Conservation (phyloP, 2,329 filamentous ascomycete species). For the Cercospora sp. region DNA sequence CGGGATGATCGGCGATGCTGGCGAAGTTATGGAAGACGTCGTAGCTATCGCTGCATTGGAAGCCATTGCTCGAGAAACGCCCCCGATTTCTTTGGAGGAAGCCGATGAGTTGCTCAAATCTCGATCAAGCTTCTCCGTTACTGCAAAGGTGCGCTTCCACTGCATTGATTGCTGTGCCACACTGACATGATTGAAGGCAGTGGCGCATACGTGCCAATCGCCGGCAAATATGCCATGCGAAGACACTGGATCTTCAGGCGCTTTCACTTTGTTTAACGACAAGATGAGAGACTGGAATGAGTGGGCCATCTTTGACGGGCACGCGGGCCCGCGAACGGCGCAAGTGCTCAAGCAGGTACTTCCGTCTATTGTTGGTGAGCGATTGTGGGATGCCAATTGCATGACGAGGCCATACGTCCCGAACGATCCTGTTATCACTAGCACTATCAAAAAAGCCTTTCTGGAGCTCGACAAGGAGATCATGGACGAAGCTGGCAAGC, state of each 20-base stretch:
- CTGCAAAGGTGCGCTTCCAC: conserved; percentile 17
- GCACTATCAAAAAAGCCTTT: conserved; percentile 45
- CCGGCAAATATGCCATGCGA: conserved; percentile 37
- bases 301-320: conserved; percentile 48
- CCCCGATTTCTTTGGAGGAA: conserved; percentile 26
- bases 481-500: conserved; percentile 28
- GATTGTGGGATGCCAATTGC: conserved; percentile 26
- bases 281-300: conserved; percentile 31
- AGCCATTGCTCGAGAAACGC: conserved; percentile 23
- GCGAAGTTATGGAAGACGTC: conserved; percentile 21
- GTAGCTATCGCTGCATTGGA: conserved; percentile 26
- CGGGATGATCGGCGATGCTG: conserved; percentile 12
- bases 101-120: conserved; percentile 28
- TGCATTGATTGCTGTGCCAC: not conserved
- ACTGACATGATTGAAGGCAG: conserved; percentile 14
- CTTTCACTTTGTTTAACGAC: conserved; percentile 29
- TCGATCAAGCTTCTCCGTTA: conserved; percentile 29
- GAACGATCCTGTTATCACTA: conserved; percentile 36
- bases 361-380: conserved; percentile 27
- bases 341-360: conserved; percentile 31
- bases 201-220: conserved; percentile 32
- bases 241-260: conserved; percentile 29
- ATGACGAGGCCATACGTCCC: conserved; percentile 28
- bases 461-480: conserved; percentile 43
- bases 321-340: conserved; percentile 39